These are phyloP conservation scores for Trichoderma parareesei DNA, from an alignment of 495 filamentous ascomycete species.

Conservation along the genomic window DNA sequence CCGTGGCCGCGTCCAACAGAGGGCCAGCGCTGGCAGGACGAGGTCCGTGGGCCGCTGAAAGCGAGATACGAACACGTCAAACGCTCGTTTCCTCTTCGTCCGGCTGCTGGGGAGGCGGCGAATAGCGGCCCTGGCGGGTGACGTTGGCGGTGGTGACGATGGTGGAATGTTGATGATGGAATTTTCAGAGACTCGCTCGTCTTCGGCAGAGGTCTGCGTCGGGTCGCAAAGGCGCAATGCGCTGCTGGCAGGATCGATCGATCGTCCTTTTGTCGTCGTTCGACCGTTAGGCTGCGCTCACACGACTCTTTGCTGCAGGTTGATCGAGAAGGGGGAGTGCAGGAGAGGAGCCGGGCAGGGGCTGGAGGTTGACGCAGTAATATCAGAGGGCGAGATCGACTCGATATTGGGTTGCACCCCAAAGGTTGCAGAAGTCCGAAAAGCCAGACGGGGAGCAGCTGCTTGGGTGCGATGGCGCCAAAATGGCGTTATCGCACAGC, in stretches of 20 bases:
- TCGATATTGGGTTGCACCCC: background rate
- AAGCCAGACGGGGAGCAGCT: background rate
- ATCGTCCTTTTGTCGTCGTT: background rate
- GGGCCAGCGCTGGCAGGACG: background rate
- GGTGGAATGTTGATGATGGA: background rate
- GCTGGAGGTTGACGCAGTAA: background rate
- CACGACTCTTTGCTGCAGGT: background rate
- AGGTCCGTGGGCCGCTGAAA: background rate
- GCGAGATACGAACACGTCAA: background rate
- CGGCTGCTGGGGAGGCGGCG: background rate
- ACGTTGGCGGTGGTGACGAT: background rate
- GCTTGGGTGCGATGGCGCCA: constrained; percentile 5
- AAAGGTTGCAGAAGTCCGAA: background rate
- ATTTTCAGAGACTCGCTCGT: too few species aligned
- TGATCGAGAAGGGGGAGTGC: background rate
- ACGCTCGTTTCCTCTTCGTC: background rate
- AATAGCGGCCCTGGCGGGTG: background rate
- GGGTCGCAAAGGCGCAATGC: background rate
- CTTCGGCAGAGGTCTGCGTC: too few species aligned
- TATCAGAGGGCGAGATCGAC: background rate
- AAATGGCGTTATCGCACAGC: constrained; percentile 8
- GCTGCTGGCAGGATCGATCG: background rate
- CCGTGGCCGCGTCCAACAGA: background rate
- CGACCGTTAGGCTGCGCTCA: background rate
- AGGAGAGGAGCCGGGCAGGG: background rate